Percentiles rank a stretch among this genome's conserved stretches.
Conservation (phyloP, 768 basidiomycete genomes). For the Wakefieldia striispora region DNA sequence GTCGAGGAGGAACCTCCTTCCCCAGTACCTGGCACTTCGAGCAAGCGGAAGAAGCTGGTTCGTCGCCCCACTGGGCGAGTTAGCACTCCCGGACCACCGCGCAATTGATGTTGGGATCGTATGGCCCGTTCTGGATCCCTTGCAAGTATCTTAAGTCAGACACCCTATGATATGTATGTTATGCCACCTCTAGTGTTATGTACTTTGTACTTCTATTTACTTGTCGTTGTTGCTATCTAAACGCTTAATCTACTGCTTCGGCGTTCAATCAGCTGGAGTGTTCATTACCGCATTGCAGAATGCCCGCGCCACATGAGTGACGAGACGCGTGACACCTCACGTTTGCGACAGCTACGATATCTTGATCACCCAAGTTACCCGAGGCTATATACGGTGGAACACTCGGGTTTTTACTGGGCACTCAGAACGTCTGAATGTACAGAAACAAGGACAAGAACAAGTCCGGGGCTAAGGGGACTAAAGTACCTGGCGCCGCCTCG, state of each 20-base stretch:
- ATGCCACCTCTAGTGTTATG: slow-evolving; percentile 27
- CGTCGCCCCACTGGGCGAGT: slow-evolving; percentile 31
- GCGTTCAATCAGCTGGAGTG: no score
- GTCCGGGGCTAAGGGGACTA: neutral
- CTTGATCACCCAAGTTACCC: neutral
- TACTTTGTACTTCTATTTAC: slow-evolving; percentile 16
- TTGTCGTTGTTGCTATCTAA: slow-evolving; percentile 19
- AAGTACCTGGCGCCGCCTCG: neutral
- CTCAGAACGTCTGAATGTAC: slow-evolving; percentile 17
- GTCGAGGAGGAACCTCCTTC: slow-evolving; percentile 53
- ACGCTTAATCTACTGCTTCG: neutral
- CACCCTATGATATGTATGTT: slow-evolving; percentile 26
- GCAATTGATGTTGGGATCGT: slow-evolving; percentile 13
- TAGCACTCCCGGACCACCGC: slow-evolving; percentile 23
- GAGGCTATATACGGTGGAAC: neutral
- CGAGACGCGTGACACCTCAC: slow-evolving; percentile 26
- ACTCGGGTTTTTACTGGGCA: no score
- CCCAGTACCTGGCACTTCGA: slow-evolving; percentile 27
- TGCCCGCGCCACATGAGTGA: slow-evolving; percentile 13
- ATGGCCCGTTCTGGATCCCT: neutral
- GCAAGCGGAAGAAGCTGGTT: slow-evolving; percentile 25
- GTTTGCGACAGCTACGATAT: slow-evolving; percentile 14
- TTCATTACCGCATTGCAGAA: no score
- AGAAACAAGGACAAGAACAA: slow-evolving; percentile 11
- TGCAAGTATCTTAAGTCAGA: slow-evolving; percentile 24